phyloP scores from a whole-genome alignment of 371 early-diverging fungal species.

The Actinomucor elegans region DNA sequence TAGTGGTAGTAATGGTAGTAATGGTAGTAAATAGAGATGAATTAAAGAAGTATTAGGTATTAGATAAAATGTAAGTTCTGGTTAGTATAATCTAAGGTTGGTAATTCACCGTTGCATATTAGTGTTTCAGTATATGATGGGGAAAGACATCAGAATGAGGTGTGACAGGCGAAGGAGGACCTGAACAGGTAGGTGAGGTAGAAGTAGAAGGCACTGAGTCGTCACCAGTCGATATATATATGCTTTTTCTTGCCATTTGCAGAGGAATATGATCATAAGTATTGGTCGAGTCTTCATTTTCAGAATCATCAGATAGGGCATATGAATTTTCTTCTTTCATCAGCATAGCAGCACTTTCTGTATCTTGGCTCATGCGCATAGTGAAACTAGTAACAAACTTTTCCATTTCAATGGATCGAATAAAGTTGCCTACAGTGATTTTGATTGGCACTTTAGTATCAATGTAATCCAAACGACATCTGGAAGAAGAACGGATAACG shows the following conservation, averaged over 20 bases:
- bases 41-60: too few relatives aligned
- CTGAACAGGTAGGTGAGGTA: constrained; percentile 30
- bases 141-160: constrained; percentile 19
- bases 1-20: too few relatives aligned
- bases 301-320: neutral
- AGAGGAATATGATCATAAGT: constrained; percentile 19
- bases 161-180: constrained; percentile 35
- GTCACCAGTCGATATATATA: neutral
- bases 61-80: too few relatives aligned
- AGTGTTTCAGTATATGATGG: neutral
- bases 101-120: too few relatives aligned
- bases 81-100: too few relatives aligned
- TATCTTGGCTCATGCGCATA: neutral
- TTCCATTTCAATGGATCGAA: constrained; percentile 22
- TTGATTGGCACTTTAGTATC: constrained; percentile 6
- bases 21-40: too few relatives aligned
- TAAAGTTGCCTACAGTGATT: constrained; percentile 7
- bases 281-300: constrained; percentile 2
- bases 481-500: constrained; percentile 34
- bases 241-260: neutral
- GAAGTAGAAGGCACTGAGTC: constrained; percentile 8
- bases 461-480: constrained; percentile 14
- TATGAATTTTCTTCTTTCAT: neutral
- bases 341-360: neutral
- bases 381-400: constrained; percentile 1